Percentiles rank a stretch among this genome's conserved stretches.
Evolutionary conservation across 2,329 filamentous ascomycete genomes (phyloP).

Genomic region (Colletotrichum sp.): DNA sequence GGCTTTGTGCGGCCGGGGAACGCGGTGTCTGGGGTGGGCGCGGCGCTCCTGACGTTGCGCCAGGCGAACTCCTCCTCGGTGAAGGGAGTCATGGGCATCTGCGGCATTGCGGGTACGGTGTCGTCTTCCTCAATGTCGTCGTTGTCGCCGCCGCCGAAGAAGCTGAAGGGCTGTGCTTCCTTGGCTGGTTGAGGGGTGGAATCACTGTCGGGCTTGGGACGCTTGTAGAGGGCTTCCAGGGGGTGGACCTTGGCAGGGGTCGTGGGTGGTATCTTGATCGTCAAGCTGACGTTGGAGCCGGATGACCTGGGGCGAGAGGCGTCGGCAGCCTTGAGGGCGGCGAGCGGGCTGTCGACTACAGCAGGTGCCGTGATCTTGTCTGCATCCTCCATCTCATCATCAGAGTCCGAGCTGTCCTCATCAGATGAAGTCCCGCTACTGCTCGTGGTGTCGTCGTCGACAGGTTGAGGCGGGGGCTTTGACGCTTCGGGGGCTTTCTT

Average conservation of each 20-base stretch:
- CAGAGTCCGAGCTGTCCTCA: slow-evolving; percentile 25
- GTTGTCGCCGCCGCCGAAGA: slow-evolving; percentile 69
- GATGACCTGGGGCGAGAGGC: slow-evolving; percentile 53
- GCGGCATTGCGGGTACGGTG: slow-evolving; percentile 21
- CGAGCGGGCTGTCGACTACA: background rate
- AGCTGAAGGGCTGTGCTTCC: slow-evolving; percentile 54
- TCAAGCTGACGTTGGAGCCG: slow-evolving; percentile 53
- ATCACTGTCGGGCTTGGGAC: slow-evolving; percentile 53
- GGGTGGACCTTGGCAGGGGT: slow-evolving; percentile 73
- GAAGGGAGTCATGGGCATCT: slow-evolving; percentile 80
- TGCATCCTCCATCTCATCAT: slow-evolving; percentile 24
- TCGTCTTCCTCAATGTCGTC: slow-evolving; percentile 39
- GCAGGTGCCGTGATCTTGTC: background rate
- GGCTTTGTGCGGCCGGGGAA: slow-evolving; percentile 70
- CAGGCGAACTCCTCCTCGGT: slow-evolving; percentile 79
- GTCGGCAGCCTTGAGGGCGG: slow-evolving; percentile 32
- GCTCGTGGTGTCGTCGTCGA: slow-evolving; percentile 26
- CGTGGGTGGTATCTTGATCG: slow-evolving; percentile 58
- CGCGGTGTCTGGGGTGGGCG: slow-evolving; percentile 93
- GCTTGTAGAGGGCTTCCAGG: slow-evolving; percentile 91
- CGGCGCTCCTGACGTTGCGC: slow-evolving; percentile 81
- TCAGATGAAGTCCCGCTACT: slow-evolving; percentile 28
- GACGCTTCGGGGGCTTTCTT: background rate
- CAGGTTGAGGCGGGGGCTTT: slow-evolving; percentile 20
- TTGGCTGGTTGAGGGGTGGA: background rate